These are phyloP conservation scores for Aspergillus tamarii DNA, from an alignment of 2,329 filamentous ascomycete species.

Conservation along the genomic window DNA sequence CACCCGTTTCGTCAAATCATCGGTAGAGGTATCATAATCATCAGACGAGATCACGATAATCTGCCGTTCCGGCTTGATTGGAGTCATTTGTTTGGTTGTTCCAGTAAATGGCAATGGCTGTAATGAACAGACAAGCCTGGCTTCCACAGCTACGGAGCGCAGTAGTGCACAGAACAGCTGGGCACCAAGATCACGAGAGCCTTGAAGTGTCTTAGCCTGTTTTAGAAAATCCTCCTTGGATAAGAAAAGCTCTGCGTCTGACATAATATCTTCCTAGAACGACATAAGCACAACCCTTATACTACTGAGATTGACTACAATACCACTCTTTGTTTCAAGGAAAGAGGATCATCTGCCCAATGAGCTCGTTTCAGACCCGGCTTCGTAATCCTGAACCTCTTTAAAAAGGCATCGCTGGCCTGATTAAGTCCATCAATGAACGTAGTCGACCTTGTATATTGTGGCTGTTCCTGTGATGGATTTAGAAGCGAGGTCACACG, in stretches of 20 bases:
- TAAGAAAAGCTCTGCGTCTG: conserved; percentile 68
- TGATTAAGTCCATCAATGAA: conserved; percentile 79
- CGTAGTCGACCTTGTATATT: conserved; percentile 75
- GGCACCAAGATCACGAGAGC: conserved; percentile 86
- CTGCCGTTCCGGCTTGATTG: conserved; percentile 42
- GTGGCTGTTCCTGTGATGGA: conserved; percentile 67
- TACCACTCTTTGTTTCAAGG: conserved; percentile 59
- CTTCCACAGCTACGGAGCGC: conserved; percentile 77
- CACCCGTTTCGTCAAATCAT: conserved; percentile 24
- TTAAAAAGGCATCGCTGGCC: conserved; percentile 67
- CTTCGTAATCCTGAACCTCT: conserved; percentile 71
- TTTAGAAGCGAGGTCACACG: conserved; percentile 70
- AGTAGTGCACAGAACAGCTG: conserved; percentile 90
- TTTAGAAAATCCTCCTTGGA: conserved; percentile 74
- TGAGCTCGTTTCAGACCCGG: conserved; percentile 70
- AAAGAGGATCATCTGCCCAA: conserved; percentile 72
- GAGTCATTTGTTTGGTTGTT: conserved; percentile 46
- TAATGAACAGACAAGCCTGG: conserved; percentile 85
- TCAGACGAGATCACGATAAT: conserved; percentile 44
- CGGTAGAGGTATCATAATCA: conserved; percentile 34
- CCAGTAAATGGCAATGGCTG: conserved; percentile 75
- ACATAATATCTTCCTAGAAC: conserved; percentile 57
- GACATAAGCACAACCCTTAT: conserved; percentile 12
- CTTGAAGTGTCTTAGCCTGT: conserved; percentile 70
- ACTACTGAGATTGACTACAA: conserved; percentile 18